Base-by-base conservation (phyloP, 2,329 filamentous ascomycete species). In the Alternaria triticina region DNA sequence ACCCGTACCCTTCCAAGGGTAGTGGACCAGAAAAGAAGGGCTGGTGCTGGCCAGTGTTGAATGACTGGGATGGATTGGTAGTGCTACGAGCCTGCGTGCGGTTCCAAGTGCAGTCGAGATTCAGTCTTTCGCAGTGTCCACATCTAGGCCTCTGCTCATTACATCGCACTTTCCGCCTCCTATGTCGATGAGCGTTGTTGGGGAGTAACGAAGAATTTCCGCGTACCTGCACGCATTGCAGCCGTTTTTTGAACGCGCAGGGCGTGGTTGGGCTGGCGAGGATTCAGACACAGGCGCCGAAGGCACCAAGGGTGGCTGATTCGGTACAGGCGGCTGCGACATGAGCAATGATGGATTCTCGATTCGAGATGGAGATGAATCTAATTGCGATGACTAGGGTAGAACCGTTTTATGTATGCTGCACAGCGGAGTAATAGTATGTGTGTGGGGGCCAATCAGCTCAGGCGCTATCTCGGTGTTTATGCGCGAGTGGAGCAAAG, bases 151-250 rank as follows among this genome's bases (percentile, higher is more conserved):
- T 81, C 65, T 83, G 81, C 75, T 87, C 85, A 68, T 86, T 84
- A 72, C 85, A 87, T 67, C 85, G 82, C 67, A 86, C 86, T 75
- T 87, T 87, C 63, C 84, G 81, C 40, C 84, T 83, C 65, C 83
- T 85, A 30, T 10, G 28, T 27, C 28, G 22, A 52, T 69, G 23
- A 74, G 64, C 44, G 43, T 40, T 36, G 22, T n/a, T 45, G 54
- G 44, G 9, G 44, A 47, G 25, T 11, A 44, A 27, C n/a, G 7
- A 27, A 15, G 50, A 3, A 12, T 11, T 46, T 9, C 11, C 6
- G 64, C 57, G 30, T 54, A 75, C 73, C 74, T 67, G 65, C 74
- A 75, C 12, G 73, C 71, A 67, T 76, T 76, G 63, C 74, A 77
- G 17, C 73, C 74, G 62, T 75, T 75, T 52, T 74, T 76, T 10